Base-by-base conservation (phyloP, 179 eudicot species). In the Nepenthes alata region DNA sequence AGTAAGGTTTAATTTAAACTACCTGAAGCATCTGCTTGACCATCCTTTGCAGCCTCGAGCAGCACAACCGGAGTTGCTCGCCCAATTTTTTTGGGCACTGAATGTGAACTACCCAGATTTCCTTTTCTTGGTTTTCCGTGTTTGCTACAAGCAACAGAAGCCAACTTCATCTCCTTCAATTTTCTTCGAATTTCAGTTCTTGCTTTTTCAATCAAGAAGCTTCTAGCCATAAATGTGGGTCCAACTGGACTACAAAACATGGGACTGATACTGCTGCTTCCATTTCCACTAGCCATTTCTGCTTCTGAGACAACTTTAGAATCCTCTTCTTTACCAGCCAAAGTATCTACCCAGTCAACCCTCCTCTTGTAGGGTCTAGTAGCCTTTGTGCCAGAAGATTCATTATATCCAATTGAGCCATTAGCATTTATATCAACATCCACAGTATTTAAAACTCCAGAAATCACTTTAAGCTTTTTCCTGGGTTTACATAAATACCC, bases 291-390 rank as follows among this genome's bases (percentile, higher is more conserved):
- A 15, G 74, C 74, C 9, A 47, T n/a, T 64, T 66, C 67, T 15
- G 68, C 61, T 65, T 84, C 94, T 41, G 70, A 62, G 54, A 52
- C 74, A 49, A 64, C 48, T 68, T 57, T 80, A 37, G 73, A 16
- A 39, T 66, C 65, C 61, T 65, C 56, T 55, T 69, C 80, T 37
- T 57, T 71, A 45, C 77, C 77, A 58, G 67, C 61, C 11, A 57
- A 55, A 68, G 35, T 52, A 35, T 66, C 41, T 52, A 63, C 83
- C 34, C 41, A 61, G 14, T 81, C 91, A 45, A 85, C 72, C 70
- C 74, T 78, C 51, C 81, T 74, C 74, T 78, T 78, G 61, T 78
- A 78, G 13, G 81, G 83, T 61, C 94, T 75, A 44, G 79, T 76
- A 37, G 71, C 75, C 80, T 75, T 87, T 41, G 77, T 58, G 52